Evolutionary conservation across 176 grass and related monocot genomes (phyloP).

Genomic region (Saccharum spontaneum): DNA sequence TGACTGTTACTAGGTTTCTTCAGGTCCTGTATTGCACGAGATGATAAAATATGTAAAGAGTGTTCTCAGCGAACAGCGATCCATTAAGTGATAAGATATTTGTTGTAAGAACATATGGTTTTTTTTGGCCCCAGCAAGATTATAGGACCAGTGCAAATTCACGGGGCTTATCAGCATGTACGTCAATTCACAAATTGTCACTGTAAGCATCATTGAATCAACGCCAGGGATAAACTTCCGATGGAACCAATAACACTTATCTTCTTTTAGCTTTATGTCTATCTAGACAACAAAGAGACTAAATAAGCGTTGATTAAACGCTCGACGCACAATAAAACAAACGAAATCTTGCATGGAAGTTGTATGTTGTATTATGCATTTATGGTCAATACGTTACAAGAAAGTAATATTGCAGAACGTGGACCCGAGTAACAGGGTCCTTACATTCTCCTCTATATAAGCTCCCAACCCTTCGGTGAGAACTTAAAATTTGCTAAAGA

Average conservation of each 20-base stretch:
- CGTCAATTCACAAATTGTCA: neutral
- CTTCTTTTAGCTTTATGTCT: neutral
- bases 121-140: neutral
- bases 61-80: neutral
- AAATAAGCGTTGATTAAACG: neutral
- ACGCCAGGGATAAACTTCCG: neutral
- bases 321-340: neutral
- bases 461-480: constrained; percentile 59
- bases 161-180: neutral
- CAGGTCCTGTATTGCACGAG: neutral
- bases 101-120: neutral
- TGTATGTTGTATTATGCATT: constrained; percentile 27
- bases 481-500: constrained; percentile 41
- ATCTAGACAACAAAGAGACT: neutral
- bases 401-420: neutral
- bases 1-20: neutral
- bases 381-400: constrained; percentile 26
- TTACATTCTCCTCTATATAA: constrained; percentile 34
- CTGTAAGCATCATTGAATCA: neutral
- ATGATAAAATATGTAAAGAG: neutral
- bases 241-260: neutral
- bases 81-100: neutral
- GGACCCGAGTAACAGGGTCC: neutral
- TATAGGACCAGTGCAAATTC: neutral
- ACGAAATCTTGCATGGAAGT: neutral